Base-by-base conservation (phyloP, 2,329 filamentous ascomycete species). In the Calonectria crousiana region DNA sequence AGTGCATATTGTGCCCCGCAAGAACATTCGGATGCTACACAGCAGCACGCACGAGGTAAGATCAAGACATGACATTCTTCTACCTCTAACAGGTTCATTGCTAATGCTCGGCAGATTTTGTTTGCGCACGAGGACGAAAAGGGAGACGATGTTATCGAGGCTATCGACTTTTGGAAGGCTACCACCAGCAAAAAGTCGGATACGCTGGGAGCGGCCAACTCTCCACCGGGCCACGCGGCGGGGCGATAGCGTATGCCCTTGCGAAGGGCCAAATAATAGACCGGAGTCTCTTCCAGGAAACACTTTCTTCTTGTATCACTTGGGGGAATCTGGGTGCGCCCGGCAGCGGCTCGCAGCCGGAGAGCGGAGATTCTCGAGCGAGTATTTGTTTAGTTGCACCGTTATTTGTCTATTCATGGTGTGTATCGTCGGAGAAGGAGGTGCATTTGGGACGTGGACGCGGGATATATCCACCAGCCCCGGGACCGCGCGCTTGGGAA, bases 51-150 rank as follows among this genome's bases (percentile, higher is more conserved):
- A 98, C 88, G 97, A 99, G 93, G 97, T 98, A 88, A 87, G 77
- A 65, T 28, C n/a, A 16, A 44, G 23, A 36, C 6, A 52, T 32
- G n/a, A 69, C 13, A 4, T 26, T 20, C 10, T 28, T 20, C n/a
- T 6, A 3, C 6, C 9, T 20, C 26, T 9, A 14, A 18, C 36
- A 36, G 34, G 41, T 41, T 28, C 14, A 23, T 30, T 66, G 56
- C 68, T 81, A 72, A 82, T 69, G 44, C 36, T 26, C n/a, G 10
- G 28, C 51, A 99, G 97, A 98, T 99, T 80, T 87, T 99, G 67
- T 98, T 98, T 86, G 96, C 97, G 64, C 98, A 98, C 84, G 97
- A 99, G 88, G 96, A 98, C 82, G 97, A 99, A 84, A 89, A 92
- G 77, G 96, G 97, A 79, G 95, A 97, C 83, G 97, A 99, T 83